Base-by-base conservation (phyloP, 192 early-diverging fungal species). In the Gryganskiella cystojenkinii region DNA sequence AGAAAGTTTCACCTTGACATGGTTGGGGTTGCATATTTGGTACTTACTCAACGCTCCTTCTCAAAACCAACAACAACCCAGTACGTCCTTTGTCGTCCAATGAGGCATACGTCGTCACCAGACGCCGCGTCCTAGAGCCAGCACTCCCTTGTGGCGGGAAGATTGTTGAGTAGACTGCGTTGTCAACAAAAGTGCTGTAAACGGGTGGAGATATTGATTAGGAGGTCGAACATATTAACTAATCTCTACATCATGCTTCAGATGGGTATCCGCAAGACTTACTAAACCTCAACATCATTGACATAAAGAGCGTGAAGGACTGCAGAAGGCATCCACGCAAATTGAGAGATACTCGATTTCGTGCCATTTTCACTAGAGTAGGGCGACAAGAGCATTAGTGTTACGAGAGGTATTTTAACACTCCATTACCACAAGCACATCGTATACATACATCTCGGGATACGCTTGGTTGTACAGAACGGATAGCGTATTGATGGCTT, bases 231-330 rank as follows among this genome's bases (percentile, higher is more conserved):
- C 24, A 13, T 52, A 19, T 37, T 35, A 11, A 54, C 33, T 20
- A 25, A 7, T 34, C 24, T 31, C 35, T 45, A 4, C 17, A 54
- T 15, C 5, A 57, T 53, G 24, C 15, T 24, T 56, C 46, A 83
- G 13, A 24, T 33, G 14, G 7, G 4, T 33, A 24, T 9, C 20
- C 9, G 40, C 28, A 3, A 20, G 27, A 67, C 88, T 71, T 85
- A 93, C 90, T 84, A 89, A 6, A 90, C 82, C n/a, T 95, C 93
- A 4, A 83, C 67, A 50, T 97, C 95, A 64, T 94, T 92, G 24
- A 95, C 80, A 71, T 96, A 99, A 19, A 96, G 71, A n/a, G 92
- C 81, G 54, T 94, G 90, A 22, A 98, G 70, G n/a, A 99, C 74
- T 25, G 80, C 86, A 20, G 89, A 85, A 3, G 95, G 95, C 69